Conservation (phyloP, 78 protist species). For the Protostelium mycophagum region DNA sequence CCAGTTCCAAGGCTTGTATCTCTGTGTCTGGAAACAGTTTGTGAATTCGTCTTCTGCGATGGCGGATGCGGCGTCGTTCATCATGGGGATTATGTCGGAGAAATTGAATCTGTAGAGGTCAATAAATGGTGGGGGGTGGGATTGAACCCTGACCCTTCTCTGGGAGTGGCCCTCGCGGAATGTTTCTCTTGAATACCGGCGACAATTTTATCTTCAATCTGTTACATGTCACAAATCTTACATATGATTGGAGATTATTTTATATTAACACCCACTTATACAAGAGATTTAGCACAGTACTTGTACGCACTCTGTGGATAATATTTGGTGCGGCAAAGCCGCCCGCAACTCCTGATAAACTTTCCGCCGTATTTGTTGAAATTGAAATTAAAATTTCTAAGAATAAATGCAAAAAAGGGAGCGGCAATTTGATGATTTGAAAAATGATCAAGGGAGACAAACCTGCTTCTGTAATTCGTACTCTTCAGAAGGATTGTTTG, state of each 20-base stretch:
- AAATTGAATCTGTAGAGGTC: neutral
- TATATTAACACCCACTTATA: no score
- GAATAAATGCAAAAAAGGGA: no score
- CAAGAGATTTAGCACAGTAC: no score
- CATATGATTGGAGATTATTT: neutral
- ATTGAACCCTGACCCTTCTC: neutral
- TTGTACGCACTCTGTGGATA: no score
- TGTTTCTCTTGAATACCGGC: neutral
- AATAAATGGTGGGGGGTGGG: neutral
- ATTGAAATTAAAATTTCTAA: no score
- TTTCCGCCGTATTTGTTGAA: no score
- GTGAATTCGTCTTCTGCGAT: neutral
- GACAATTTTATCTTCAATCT: neutral
- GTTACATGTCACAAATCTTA: neutral
- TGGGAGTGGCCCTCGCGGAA: no score
- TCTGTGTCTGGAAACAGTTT: neutral
- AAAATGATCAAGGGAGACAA: no score
- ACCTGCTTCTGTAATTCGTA: neutral
- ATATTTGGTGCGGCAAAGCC: no score
- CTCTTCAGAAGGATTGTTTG: neutral
- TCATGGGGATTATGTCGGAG: neutral
- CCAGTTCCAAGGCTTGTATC: slow-evolving; percentile 67
- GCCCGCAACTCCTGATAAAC: no score
- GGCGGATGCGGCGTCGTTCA: neutral
- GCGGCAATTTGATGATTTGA: no score